Conservation (phyloP, 352 stramenopile genomes). For the Phytophthora macrochlamydospora region DNA sequence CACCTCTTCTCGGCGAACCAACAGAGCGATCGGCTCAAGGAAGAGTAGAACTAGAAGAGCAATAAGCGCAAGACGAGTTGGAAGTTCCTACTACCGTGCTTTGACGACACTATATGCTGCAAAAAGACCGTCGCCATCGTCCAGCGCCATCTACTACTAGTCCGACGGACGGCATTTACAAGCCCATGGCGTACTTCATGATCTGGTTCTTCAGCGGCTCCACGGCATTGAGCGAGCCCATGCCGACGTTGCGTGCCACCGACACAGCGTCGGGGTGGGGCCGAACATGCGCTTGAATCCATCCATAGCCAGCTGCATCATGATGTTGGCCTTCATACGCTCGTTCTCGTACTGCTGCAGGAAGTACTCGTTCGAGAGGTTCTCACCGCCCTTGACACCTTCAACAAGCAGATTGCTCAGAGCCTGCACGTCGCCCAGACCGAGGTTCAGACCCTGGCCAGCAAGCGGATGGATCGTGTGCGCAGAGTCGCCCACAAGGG, state of each 20-base stretch:
- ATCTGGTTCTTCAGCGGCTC: constrained; percentile 91
- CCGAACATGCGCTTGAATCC: constrained; percentile 91
- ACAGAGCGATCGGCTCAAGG: constrained; percentile 22
- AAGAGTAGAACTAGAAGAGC: constrained; percentile 15
- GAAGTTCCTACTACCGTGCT: constrained; percentile 26
- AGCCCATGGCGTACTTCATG: constrained; percentile 89
- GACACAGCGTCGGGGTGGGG: constrained; percentile 69
- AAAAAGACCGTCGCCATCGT: constrained; percentile 4
- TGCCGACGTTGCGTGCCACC: constrained; percentile 85
- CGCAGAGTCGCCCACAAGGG: constrained; percentile 94
- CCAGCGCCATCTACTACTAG: constrained; percentile 19
- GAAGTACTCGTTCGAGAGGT: constrained; percentile 77
- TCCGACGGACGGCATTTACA: constrained; percentile 44
- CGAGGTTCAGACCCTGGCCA: constrained; percentile 96
- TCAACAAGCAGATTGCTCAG: constrained; percentile 77
- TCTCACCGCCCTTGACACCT: constrained; percentile 77
- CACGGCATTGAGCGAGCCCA: constrained; percentile 86
- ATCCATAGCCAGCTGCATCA: constrained; percentile 87
- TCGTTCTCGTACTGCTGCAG: constrained; percentile 89
- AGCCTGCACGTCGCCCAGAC: constrained; percentile 90
- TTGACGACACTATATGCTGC: constrained; percentile 11
- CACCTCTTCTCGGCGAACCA: constrained; percentile 46
- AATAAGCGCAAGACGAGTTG: constrained; percentile 16
- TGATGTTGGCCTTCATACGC: constrained; percentile 83
- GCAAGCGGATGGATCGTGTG: constrained; percentile 97